Evolutionary conservation across 768 basidiomycete species (phyloP), one percentile per base, ranked within the genome.

Genomic region (Asterophora lycoperdoides): DNA sequence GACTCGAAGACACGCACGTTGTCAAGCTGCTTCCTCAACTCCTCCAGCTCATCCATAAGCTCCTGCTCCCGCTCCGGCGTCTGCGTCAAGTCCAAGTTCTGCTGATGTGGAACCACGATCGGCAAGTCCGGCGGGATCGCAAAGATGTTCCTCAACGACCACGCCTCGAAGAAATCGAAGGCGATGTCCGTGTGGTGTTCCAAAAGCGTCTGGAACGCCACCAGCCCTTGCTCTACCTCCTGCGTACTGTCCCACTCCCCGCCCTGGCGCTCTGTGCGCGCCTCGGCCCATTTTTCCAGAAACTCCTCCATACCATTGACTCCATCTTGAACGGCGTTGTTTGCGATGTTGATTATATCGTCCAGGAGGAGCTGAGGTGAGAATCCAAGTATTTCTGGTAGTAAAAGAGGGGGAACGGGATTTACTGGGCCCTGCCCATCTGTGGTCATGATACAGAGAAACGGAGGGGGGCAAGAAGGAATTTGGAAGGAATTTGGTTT

Each of bases 91-190:
- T 92, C 78, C 26, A 92, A 68, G 0, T 80, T 78, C 44, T 76
- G 75, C 48, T 94, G 92, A 59, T 90, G 89, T 2, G 86, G 86
- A 4, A 83, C 74, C 11, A 91, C 81, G 28, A 91, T 68, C 0
- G 83, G 83, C 29, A 90, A 59, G 51, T 83, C 81, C 2, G 78
- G 72, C 0, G 84, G 80, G 13, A 93, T 76, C 44, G 82, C 79
- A 58, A 95, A 95, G 48, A 93, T 86, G 66, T 95, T 96, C 35
- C 91, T 73, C 60, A 93, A 64, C 9, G 82, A 84, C 92, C 93
- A 95, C 0, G 83, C 84, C 67, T 93, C 92, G 58, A 96, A 89
- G 61, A 86, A 88, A 64, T 96, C 93, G 51, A 94, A 90, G 0
- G 92, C 93, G 38, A 90, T 77, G 60, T 96, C 93, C 37, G 89